Evolutionary conservation across 768 basidiomycete genomes (phyloP).

Genomic region (Amylocystis lapponica): DNA sequence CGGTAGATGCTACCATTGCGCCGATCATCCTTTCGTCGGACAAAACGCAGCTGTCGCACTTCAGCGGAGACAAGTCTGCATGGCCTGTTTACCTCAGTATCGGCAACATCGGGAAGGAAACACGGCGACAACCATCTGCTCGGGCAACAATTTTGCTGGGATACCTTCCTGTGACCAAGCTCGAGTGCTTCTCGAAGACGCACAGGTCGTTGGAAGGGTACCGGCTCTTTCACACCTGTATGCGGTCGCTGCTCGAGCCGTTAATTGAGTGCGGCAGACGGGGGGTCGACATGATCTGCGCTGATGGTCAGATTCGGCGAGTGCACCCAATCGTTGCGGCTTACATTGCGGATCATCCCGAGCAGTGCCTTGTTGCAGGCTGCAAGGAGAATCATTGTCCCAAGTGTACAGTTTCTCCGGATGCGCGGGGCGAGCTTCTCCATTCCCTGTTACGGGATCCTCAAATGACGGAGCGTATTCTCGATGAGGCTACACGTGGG

Average conservation of each 20-base stretch:
- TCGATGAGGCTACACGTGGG: too few species aligned
- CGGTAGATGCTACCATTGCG: constrained; percentile 20
- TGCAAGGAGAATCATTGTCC: constrained; percentile 16
- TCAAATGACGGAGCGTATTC: constrained; percentile 3
- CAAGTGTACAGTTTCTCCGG: constrained; percentile 17
- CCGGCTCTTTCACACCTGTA: constrained; percentile 20
- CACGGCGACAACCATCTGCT: constrained; percentile 13
- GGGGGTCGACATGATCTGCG: constrained; percentile 19
- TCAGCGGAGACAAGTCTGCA: constrained; percentile 23
- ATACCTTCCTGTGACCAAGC: constrained; percentile 27
- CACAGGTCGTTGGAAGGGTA: constrained; percentile 9
- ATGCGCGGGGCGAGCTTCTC: constrained; percentile 11
- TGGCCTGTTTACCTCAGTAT: constrained; percentile 29
- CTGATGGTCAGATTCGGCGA: constrained; percentile 15
- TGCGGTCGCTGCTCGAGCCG: constrained; percentile 15
- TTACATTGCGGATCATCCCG: constrained; percentile 22
- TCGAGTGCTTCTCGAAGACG: constrained; percentile 18
- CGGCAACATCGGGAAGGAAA: constrained; percentile 23
- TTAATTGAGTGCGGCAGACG: constrained; percentile 13
- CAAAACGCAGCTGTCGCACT: constrained; percentile 23
- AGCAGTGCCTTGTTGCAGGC: constrained; percentile 20
- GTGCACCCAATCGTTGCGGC: constrained; percentile 20
- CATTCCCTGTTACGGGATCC: neutral
- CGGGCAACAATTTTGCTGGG: constrained; percentile 20
- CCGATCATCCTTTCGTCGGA: constrained; percentile 26